A percentile compares a stretch with the other conserved stretches of the same genome.
These are phyloP conservation scores for Hyparrhenia diplandra DNA, from an alignment of 176 grass and related monocot species.

Conservation along the genomic window DNA sequence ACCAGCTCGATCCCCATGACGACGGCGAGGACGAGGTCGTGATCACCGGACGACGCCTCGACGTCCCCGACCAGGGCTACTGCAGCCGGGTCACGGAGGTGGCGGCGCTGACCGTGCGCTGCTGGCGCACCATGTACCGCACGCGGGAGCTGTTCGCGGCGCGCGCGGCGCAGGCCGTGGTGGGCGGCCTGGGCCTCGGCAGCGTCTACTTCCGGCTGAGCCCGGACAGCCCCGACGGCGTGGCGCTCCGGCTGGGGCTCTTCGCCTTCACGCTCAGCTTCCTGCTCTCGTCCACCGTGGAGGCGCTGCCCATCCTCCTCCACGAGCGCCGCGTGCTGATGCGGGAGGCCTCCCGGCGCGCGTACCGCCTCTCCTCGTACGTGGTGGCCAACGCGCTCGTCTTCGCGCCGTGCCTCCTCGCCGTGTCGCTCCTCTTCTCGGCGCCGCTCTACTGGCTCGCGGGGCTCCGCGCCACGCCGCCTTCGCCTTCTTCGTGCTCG, in stretches of 20 bases:
- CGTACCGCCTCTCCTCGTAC: conserved; percentile 85
- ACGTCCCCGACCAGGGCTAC: conserved; percentile 29
- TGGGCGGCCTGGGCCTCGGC: conserved; percentile 68
- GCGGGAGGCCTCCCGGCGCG: conserved; percentile 64
- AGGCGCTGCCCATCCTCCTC: conserved; percentile 75
- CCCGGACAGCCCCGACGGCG: conserved; percentile 40
- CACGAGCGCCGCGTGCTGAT: conserved; percentile 88
- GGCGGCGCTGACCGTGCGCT: conserved; percentile 45
- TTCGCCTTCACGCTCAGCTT: conserved; percentile 96
- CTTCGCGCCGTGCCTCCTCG: conserved; percentile 84
- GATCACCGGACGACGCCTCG: neutral
- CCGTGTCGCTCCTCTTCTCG: conserved; percentile 68
- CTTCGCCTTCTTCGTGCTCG: conserved; percentile 70
- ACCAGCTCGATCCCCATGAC: conserved; percentile 11
- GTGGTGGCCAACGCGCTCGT: conserved; percentile 63
- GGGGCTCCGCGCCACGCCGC: conserved; percentile 51
- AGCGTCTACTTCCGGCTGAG: conserved; percentile 68
- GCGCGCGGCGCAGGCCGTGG: conserved; percentile 68
- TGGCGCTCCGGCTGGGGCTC: conserved; percentile 69
- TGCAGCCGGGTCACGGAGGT: conserved; percentile 56
- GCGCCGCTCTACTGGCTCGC: conserved; percentile 68
- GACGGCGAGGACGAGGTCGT: neutral
- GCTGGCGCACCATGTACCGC: conserved; percentile 85
- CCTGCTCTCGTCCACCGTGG: conserved; percentile 91
- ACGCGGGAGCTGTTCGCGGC: conserved; percentile 83